Percentiles rank a stretch among this genome's conserved stretches.
Conservation (phyloP, 805 yeast species). For the Nakazawaea molendinolei region DNA sequence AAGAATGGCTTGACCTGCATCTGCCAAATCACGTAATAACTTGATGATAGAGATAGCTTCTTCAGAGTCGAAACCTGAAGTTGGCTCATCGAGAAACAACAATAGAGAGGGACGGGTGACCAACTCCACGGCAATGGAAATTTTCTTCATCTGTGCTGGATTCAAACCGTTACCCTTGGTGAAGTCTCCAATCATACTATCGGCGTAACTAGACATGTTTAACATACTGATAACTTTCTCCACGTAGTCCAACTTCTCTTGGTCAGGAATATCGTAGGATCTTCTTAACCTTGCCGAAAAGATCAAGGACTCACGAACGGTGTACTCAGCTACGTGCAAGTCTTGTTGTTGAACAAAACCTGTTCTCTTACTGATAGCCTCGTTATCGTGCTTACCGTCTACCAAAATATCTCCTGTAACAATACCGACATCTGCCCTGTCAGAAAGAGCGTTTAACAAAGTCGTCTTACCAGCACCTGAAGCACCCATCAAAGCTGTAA, state of each 20-base stretch:
- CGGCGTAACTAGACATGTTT: slow-evolving; percentile 47
- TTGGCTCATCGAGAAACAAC: slow-evolving; percentile 54
- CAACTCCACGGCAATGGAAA: slow-evolving; percentile 51
- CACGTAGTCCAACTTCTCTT: slow-evolving; percentile 43
- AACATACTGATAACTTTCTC: slow-evolving; percentile 43
- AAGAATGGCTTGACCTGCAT: slow-evolving; percentile 48
- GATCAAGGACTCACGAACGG: slow-evolving; percentile 48
- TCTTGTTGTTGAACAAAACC: slow-evolving; percentile 61
- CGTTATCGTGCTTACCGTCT: slow-evolving; percentile 42
- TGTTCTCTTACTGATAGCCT: slow-evolving; percentile 45
- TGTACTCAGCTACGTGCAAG: slow-evolving; percentile 41
- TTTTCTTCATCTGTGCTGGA: slow-evolving; percentile 48
- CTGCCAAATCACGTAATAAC: slow-evolving; percentile 44
- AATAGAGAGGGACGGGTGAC: slow-evolving; percentile 49
- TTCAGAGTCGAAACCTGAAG: slow-evolving; percentile 54
- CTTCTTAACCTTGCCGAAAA: slow-evolving; percentile 48
- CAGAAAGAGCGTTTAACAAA: slow-evolving; percentile 44
- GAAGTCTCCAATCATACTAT: slow-evolving; percentile 40
- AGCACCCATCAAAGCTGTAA: slow-evolving; percentile 68
- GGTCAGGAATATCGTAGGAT: slow-evolving; percentile 29
- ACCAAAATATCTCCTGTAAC: slow-evolving; percentile 54
- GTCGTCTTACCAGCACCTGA: slow-evolving; percentile 64
- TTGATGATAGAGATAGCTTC: slow-evolving; percentile 56
- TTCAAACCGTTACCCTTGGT: slow-evolving; percentile 44
- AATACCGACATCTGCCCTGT: slow-evolving; percentile 48